Conservation (phyloP, 2,329 filamentous ascomycete genomes). For the Laburnicola sp. region DNA sequence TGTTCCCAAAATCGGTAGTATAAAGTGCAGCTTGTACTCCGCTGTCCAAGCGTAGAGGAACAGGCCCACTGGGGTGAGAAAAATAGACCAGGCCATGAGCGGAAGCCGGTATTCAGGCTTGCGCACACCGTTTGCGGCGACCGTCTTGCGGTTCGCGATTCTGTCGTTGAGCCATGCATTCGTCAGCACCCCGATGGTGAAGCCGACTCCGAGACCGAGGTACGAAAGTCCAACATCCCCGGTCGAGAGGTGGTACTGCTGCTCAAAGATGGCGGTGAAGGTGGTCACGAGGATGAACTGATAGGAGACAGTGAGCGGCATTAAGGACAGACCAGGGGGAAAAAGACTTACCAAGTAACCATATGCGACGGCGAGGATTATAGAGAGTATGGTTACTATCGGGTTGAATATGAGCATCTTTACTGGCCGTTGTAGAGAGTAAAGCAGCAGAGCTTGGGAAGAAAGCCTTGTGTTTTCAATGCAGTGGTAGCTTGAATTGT, state of each 20-base stretch:
- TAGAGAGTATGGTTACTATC: too few relatives aligned
- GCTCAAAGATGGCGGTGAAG: conserved; percentile 49
- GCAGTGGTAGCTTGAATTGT: too few relatives aligned
- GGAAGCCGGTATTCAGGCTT: conserved; percentile 22
- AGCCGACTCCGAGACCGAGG: conserved; percentile 47
- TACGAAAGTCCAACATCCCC: conserved; percentile 45
- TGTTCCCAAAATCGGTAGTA: conserved; percentile 47
- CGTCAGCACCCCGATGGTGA: conserved; percentile 7
- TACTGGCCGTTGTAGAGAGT: too few relatives aligned
- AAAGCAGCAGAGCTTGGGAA: too few relatives aligned
- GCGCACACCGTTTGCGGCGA: background rate
- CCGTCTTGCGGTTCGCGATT: conserved; percentile 5
- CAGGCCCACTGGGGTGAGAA: conserved; percentile 47
- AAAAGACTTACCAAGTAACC: too few relatives aligned
- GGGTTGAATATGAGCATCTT: too few relatives aligned
- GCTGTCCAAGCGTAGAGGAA: conserved; percentile 50
- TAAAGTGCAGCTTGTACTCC: conserved; percentile 41
- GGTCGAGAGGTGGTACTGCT: conserved; percentile 47
- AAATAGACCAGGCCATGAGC: conserved; percentile 44
- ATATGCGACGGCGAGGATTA: too few relatives aligned
- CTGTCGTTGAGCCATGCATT: background rate
- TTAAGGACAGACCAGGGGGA: conserved; percentile 49
- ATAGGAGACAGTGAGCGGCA: conserved; percentile 49
- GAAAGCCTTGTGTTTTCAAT: too few relatives aligned
- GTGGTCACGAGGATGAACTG: conserved; percentile 52